Conservation (phyloP, 2,329 filamentous ascomycete genomes). For the Alternaria ethzedia region DNA sequence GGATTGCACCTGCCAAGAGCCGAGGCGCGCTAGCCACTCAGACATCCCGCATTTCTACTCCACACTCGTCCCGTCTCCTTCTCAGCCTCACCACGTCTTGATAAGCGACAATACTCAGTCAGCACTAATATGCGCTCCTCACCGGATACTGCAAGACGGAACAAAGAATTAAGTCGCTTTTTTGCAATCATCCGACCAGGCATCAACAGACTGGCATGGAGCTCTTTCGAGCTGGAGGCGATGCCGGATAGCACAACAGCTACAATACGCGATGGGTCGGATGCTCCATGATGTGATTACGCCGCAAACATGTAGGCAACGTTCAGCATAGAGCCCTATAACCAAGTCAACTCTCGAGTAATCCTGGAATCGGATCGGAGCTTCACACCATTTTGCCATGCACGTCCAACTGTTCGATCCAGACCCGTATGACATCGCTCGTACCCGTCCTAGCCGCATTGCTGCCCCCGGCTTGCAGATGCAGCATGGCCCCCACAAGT, state of each 20-base stretch:
- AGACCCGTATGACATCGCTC: background rate
- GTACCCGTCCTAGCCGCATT: background rate
- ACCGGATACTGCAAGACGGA: background rate
- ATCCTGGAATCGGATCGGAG: background rate
- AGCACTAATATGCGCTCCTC: background rate
- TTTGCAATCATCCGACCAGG: background rate
- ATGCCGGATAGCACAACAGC: background rate
- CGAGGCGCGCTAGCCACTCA: constrained; percentile 6
- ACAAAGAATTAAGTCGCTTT: background rate
- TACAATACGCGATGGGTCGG: background rate
- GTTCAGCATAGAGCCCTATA: background rate
- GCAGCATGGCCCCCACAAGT: background rate
- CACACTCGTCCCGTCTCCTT: background rate
- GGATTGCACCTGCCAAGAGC: constrained; percentile 10
- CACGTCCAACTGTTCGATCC: background rate
- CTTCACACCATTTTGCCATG: background rate
- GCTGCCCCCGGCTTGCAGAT: background rate
- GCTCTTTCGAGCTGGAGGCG: background rate
- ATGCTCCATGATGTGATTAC: background rate
- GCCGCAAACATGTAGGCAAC: background rate
- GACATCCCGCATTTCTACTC: background rate
- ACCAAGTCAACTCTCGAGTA: background rate
- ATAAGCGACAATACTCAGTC: background rate
- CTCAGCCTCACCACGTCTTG: background rate
- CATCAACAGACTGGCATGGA: background rate